Percentiles rank a stretch among this genome's conserved stretches.
phyloP scores from a whole-genome alignment of 805 yeast genomes.

The Cyberlindnera mycetangii region DNA sequence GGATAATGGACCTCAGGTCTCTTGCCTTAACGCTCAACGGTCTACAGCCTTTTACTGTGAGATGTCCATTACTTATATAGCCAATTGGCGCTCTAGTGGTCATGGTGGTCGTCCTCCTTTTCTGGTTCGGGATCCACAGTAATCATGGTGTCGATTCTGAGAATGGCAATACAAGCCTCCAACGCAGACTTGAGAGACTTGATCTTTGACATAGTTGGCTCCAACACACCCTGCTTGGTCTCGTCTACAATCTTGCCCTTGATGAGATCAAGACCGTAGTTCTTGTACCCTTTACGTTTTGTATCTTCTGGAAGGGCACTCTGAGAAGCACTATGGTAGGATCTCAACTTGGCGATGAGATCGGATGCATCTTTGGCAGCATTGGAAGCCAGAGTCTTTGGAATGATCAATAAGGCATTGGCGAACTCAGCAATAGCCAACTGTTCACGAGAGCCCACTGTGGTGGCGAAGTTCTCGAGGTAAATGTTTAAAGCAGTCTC shows the following conservation, averaged over 20 bases:
- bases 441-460: conserved; percentile 96
- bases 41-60: too few relatives aligned
- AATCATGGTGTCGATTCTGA: conserved; percentile 97
- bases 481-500: conserved; percentile 94
- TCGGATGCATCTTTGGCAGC: conserved; percentile 98
- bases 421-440: conserved; percentile 98
- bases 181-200: conserved; percentile 92
- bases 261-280: conserved; percentile 90
- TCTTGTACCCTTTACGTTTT: conserved; percentile 81
- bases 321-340: conserved; percentile 95
- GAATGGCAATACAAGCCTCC: conserved; percentile 96
- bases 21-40: too few relatives aligned
- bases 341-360: conserved; percentile 89
- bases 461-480: conserved; percentile 94
- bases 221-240: conserved; percentile 80
- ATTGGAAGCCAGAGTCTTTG: conserved; percentile 94
- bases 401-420: conserved; percentile 80
- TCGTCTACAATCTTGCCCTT: conserved; percentile 91
- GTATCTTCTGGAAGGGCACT: conserved; percentile 76
- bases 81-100: conserved; percentile 11
- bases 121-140: conserved; percentile 95
- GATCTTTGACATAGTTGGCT: conserved; percentile 91
- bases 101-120: conserved; percentile 87
- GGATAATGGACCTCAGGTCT: too few relatives aligned
- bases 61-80: too few relatives aligned